These are phyloP conservation scores for Ceratobasidium sp. DNA, from an alignment of 1,284 basidiomycete species.

Conservation along the genomic window DNA sequence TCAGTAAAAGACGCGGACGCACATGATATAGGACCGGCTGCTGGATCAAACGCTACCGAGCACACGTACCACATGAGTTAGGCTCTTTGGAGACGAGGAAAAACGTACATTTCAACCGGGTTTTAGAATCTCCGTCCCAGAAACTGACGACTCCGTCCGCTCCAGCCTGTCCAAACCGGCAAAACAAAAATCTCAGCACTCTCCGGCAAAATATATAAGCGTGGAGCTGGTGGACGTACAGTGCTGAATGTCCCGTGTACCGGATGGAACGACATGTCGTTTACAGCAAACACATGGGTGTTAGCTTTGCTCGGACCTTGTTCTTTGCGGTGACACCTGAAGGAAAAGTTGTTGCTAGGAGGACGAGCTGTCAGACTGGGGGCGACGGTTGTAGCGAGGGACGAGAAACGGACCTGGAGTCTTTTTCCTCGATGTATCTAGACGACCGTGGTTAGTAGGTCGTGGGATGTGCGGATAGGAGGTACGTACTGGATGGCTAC, in stretches of 20 bases:
- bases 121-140: constrained; percentile 92
- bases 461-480: no score
- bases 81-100: background rate
- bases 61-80: constrained; percentile 34
- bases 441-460: no score
- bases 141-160: constrained; percentile 51
- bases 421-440: constrained; percentile 85
- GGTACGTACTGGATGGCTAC: constrained; percentile 91
- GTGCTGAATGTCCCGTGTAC: constrained; percentile 95
- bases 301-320: constrained; percentile 72
- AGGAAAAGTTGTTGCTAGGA: constrained; percentile 88
- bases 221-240: constrained; percentile 67
- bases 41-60: constrained; percentile 71
- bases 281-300: constrained; percentile 89
- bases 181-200: no score
- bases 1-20: background rate
- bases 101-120: constrained; percentile 83
- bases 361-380: constrained; percentile 30
- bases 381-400: constrained; percentile 47
- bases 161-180: constrained; percentile 22
- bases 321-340: constrained; percentile 94
- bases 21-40: constrained; percentile 70
- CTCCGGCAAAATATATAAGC: background rate
- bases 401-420: constrained; percentile 64
- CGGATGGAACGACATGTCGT: constrained; percentile 92